phyloP scores from a whole-genome alignment of 805 yeast species.

The Limtongozyma cylindracea region DNA sequence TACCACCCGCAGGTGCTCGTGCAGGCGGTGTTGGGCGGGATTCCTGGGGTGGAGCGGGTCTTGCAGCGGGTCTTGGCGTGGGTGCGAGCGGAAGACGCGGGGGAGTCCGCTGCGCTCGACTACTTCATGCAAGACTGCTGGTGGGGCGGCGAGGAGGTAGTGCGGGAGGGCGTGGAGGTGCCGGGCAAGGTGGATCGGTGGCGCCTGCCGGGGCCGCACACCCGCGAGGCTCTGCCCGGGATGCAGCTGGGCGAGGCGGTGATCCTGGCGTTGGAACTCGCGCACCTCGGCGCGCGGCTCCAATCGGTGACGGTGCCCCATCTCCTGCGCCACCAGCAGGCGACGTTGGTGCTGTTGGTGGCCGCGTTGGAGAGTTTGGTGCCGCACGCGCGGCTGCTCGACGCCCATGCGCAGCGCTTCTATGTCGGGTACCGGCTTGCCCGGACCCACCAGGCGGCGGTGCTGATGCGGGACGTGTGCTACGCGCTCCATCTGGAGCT shows the following conservation, averaged over 20 bases:
- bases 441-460: constrained; percentile 21
- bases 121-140: no score
- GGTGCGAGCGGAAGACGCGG: constrained; percentile 14
- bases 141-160: no score
- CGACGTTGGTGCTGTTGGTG: constrained; percentile 47
- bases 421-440: constrained; percentile 46
- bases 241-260: no score
- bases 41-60: constrained; percentile 26
- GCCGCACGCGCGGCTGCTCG: constrained; percentile 17
- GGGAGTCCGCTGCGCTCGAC: no score
- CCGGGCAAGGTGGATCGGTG: no score
- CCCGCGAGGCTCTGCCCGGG: no score
- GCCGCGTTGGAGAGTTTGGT: constrained; percentile 34
- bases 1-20: constrained; percentile 79
- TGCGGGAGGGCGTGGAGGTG: no score
- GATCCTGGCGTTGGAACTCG: no score
- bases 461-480: constrained; percentile 57
- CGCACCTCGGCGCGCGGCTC: no score
- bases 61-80: constrained; percentile 23
- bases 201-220: no score
- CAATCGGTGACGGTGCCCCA: constrained; percentile 48
- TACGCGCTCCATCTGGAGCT: constrained; percentile 78
- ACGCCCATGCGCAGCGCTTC: constrained; percentile 45
- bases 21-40: constrained; percentile 42
- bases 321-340: constrained; percentile 77